Evolutionary conservation across 2,329 filamentous ascomycete genomes (phyloP), one percentile per base, ranked within the genome.

Genomic region (Botryosphaeria dothidea): DNA sequence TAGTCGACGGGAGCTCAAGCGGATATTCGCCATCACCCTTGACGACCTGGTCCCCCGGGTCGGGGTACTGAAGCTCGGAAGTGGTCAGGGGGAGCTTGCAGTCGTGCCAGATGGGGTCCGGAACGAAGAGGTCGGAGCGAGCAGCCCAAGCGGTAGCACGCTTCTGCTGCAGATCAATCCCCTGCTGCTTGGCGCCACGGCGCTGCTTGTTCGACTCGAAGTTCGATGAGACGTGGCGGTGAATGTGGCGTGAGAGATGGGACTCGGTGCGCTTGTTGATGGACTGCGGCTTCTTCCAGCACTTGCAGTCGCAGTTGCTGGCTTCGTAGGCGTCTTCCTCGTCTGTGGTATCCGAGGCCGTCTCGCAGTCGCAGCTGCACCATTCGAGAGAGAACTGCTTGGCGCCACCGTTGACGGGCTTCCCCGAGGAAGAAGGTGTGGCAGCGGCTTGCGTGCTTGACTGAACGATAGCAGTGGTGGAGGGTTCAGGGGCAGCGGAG

Each of bases 11-110:
- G 31, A 75, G 67, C 64, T 75, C 73, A 27, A 83, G 72, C n/a
- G 76, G 71, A 68, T 82, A 83, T 61, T 73, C 76, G 23, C 78
- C 80, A 69, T 82, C 79, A 8, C 81, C 80, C 19, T 70, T 60
- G 3, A 80, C 74, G 17, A 83, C 76, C 61, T 81, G 77, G 45
- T 78, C 78, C 3, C 80, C 80, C 1, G 79, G 79, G 36, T 78
- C 68, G 4, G 79, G 78, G 69, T 74, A 82, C 66, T 78, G 75
- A 13, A 83, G 71, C 69, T 83, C 81, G 15, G 75, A 76, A 11
- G 73, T 73, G 6, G 71, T 73, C 31, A 70, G 70, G 7, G 73
- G 71, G 0, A 77, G 76, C 13, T 73, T 66, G 67, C 81, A 83
- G 17, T 68, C 66, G 38, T 65, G 62, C 52, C 52, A 65, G 62